phyloP scores from a whole-genome alignment of 2,329 filamentous ascomycete species.

The Exophiala xenobiotica region DNA sequence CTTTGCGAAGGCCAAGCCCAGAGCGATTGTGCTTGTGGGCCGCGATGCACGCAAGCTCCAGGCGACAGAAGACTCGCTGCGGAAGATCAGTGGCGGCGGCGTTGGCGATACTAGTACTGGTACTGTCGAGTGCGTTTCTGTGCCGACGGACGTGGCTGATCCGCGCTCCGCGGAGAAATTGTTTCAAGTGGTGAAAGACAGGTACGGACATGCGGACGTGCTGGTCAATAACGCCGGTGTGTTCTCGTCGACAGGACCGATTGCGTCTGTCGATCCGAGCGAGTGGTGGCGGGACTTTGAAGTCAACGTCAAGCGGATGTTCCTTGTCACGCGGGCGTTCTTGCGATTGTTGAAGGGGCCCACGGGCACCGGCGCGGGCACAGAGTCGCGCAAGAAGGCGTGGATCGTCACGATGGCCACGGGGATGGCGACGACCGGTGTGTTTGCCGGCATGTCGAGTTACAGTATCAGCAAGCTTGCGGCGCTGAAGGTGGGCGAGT shows the following conservation, averaged over 20 bases:
- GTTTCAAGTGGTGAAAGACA: slow-evolving; percentile 28
- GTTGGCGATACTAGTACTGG: no score
- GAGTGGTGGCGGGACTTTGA: slow-evolving; percentile 27
- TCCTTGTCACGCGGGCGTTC: slow-evolving; percentile 17
- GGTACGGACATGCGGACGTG: slow-evolving; percentile 28
- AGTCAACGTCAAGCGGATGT: slow-evolving; percentile 29
- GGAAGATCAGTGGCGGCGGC: slow-evolving; percentile 31
- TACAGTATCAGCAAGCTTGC: slow-evolving; percentile 40
- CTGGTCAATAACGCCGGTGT: slow-evolving; percentile 38
- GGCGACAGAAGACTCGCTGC: slow-evolving; percentile 30
- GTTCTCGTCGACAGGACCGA: slow-evolving; percentile 2
- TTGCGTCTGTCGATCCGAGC: slow-evolving; percentile 16
- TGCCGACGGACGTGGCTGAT: slow-evolving; percentile 34
- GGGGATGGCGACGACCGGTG: slow-evolving; percentile 13
- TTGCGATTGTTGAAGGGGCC: no score
- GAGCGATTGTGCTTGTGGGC: slow-evolving; percentile 39
- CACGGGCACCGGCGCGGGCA: no score
- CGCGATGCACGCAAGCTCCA: slow-evolving; percentile 32
- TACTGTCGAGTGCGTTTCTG: no score
- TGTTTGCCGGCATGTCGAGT: slow-evolving; percentile 29
- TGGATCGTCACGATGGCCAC: not conserved
- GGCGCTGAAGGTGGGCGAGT: slow-evolving; percentile 34
- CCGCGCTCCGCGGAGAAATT: slow-evolving; percentile 28
- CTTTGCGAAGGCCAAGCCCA: slow-evolving; percentile 39
- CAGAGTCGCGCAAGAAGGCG: no score